A percentile compares a stretch with the other conserved stretches of the same genome.
phyloP scores from a whole-genome alignment of 371 early-diverging fungal species.

The Apophysomyces ossiformis region DNA sequence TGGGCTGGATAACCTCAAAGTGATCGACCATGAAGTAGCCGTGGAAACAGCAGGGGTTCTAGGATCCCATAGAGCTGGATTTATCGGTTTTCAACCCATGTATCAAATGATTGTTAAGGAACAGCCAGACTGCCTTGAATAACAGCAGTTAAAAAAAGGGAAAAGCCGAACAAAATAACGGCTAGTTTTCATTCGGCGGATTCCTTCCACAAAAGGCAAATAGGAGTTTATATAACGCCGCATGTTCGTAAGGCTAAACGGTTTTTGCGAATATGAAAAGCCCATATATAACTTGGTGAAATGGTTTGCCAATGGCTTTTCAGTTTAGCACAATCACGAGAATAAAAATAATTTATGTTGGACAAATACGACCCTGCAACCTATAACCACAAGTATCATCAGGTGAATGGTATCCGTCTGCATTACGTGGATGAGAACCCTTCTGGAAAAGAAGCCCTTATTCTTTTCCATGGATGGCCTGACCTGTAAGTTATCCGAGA shows the following conservation, averaged over 20 bases:
- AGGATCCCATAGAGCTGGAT: constrained; percentile 49
- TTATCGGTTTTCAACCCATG: constrained; percentile 63
- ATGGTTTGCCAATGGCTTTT: not conserved
- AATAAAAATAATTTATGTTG: constrained; percentile 20
- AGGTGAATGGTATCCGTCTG: constrained; percentile 51
- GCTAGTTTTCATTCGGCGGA: not conserved
- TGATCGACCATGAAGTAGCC: constrained; percentile 53
- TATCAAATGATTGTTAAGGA: constrained; percentile 57
- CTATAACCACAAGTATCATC: constrained; percentile 46
- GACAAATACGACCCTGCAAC: constrained; percentile 45
- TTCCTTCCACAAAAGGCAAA: not conserved
- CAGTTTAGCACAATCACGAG: too few species aligned
- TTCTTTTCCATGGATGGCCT: constrained; percentile 78
- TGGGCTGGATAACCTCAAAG: constrained; percentile 39
- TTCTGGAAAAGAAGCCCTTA: constrained; percentile 43
- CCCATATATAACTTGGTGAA: not conserved
- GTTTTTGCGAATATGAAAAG: not conserved
- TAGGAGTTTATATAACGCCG: not conserved
- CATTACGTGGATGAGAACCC: constrained; percentile 77
- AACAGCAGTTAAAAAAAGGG: not conserved
- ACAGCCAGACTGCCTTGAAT: constrained; percentile 59
- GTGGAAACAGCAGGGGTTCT: constrained; percentile 32
- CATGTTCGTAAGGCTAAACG: not conserved
- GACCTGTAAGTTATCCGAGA: constrained; percentile 50
- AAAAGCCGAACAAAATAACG: too few species aligned